phyloP scores from a whole-genome alignment of 345 rosid genomes.

The Lepidium didymum region DNA sequence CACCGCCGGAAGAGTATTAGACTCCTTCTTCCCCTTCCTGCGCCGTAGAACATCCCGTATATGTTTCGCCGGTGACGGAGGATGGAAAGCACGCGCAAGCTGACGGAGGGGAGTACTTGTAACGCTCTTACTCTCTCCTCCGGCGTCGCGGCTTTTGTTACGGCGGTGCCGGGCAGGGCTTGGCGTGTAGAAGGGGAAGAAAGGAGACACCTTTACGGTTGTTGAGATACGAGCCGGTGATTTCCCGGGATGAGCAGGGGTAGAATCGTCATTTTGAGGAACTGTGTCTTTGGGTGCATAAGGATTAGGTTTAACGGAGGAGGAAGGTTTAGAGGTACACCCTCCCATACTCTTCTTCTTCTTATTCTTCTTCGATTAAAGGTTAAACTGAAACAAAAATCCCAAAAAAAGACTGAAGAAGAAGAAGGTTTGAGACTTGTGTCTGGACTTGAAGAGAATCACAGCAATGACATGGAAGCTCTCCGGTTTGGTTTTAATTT shows the following conservation, averaged over 20 bases:
- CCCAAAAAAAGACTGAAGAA: background rate
- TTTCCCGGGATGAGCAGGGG: conserved; percentile 28
- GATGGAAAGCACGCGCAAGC: conserved; percentile 69
- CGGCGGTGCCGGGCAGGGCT: conserved; percentile 54
- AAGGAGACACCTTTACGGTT: conserved; percentile 37
- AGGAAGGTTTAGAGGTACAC: conserved; percentile 61
- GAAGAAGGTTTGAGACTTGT: background rate
- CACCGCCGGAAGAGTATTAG: conserved; percentile 13
- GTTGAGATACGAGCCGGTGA: conserved; percentile 16
- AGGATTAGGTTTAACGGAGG: conserved; percentile 53
- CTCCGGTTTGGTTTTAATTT: conserved; percentile 10
- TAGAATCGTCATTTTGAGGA: conserved; percentile 27
- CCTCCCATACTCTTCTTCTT: conserved; percentile 44
- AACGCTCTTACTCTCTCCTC: conserved; percentile 28
- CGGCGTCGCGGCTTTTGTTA: conserved; percentile 42
- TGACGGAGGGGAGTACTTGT: conserved; percentile 63
- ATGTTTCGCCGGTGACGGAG: conserved; percentile 96
- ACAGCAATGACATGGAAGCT: conserved; percentile 29
- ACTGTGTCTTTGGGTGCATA: conserved; percentile 37
- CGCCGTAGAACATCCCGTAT: conserved; percentile 63
- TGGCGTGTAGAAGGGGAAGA: conserved; percentile 53
- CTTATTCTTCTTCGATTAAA: background rate
- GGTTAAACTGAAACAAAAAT: background rate
- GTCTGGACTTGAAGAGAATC: conserved; percentile 24
- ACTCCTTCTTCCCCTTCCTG: conserved; percentile 39